Evolutionary conservation across 306 rosid genomes (phyloP).

Genomic region (Pterocarpus santalinus): DNA sequence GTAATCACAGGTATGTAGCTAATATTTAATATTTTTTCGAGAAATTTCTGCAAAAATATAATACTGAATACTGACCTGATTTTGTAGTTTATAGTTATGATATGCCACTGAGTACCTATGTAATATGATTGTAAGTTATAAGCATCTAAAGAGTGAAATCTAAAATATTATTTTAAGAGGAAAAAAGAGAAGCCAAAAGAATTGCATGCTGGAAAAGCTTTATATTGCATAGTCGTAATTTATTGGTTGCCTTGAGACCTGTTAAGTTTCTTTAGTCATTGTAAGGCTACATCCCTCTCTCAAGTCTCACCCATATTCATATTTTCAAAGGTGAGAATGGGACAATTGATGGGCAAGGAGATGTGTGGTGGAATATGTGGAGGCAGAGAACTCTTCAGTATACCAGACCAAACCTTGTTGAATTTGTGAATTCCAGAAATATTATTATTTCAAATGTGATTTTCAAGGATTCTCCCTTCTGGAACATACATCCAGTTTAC

Average conservation of each 20-base stretch:
- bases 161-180: background rate
- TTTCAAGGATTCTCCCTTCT: constrained; percentile 87
- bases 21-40: background rate
- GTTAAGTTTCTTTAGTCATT: background rate
- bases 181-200: too few relatives aligned
- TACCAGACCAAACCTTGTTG: constrained; percentile 90
- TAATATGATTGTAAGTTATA: background rate
- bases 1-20: constrained; percentile 77
- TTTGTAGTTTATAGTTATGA: background rate
- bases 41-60: background rate
- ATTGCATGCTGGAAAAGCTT: constrained; percentile 20
- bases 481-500: constrained; percentile 98
- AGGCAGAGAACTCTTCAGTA: constrained; percentile 78
- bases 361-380: constrained; percentile 99
- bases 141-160: constrained; percentile 11
- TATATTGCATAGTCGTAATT: background rate
- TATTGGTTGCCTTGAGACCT: background rate
- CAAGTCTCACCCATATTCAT: background rate
- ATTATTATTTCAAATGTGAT: constrained; percentile 82
- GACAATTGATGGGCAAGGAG: constrained; percentile 94
- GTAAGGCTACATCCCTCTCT: background rate
- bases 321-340: constrained; percentile 76
- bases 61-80: background rate
- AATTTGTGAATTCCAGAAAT: constrained; percentile 75
- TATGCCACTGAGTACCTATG: background rate